phyloP scores from a whole-genome alignment of 2,329 filamentous ascomycete genomes.

The Beauveria varroae region DNA sequence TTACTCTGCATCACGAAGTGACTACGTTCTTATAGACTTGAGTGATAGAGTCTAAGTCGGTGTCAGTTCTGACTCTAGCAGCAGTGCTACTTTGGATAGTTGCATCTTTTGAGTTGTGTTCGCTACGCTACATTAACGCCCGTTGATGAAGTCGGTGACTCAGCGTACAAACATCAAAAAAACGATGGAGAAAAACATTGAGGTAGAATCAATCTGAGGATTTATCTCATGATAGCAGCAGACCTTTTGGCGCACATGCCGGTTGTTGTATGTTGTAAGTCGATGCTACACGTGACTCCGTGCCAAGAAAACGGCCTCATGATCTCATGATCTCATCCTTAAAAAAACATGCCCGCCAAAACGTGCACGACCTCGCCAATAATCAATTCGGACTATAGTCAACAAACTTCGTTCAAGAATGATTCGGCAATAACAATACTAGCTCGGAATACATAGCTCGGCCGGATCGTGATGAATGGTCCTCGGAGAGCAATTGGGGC shows the following conservation, averaged over 20 bases:
- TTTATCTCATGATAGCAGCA: no score
- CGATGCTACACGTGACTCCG: conserved; percentile 5
- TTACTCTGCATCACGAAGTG: no score
- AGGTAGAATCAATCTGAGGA: no score
- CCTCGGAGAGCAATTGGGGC: background rate
- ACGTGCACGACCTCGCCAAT: background rate
- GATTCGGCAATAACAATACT: background rate
- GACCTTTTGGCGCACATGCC: background rate
- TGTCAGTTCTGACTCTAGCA: no score
- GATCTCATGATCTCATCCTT: background rate
- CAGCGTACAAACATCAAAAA: no score
- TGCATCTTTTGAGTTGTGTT: no score
- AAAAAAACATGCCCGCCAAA: background rate
- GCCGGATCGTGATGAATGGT: background rate
- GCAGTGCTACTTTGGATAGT: no score
- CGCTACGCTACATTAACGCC: no score
- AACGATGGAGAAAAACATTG: no score
- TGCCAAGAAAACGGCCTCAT: background rate
- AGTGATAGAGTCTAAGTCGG: no score
- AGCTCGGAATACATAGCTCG: background rate
- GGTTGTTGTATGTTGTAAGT: background rate
- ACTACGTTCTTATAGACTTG: no score
- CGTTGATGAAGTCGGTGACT: no score
- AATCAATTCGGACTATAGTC: background rate
- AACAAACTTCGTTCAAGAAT: background rate